Conservation (phyloP, 2,329 filamentous ascomycete species). For the Elsinoe batatas region DNA sequence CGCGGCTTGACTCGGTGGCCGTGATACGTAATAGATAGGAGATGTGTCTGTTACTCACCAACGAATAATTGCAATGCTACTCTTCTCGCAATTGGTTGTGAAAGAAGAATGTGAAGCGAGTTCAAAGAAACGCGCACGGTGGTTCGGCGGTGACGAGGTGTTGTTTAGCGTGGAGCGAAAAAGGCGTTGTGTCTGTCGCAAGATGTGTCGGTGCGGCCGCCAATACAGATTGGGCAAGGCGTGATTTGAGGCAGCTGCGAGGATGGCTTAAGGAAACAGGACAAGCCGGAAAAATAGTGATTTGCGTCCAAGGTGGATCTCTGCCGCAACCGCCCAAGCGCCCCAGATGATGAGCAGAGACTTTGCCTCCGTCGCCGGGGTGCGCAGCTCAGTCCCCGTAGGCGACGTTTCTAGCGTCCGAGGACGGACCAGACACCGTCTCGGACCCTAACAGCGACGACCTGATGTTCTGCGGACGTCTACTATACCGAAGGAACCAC, state of each 20-base stretch:
- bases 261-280: not conserved
- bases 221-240: not conserved
- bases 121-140: slow-evolving; percentile 12
- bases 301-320: not conserved
- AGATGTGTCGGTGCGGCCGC: slow-evolving; percentile 11
- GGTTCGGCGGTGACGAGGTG: slow-evolving; percentile 12
- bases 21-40: not conserved
- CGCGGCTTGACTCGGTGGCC: slow-evolving; percentile 4
- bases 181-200: slow-evolving; percentile 23
- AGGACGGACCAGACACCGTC: slow-evolving; percentile 8
- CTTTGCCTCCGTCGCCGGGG: slow-evolving; percentile 6
- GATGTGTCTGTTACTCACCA: not conserved
- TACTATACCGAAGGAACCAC: slow-evolving; percentile 1
- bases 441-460: slow-evolving; percentile 8
- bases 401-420: slow-evolving; percentile 10
- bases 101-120: not conserved
- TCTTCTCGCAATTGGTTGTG: not conserved
- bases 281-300: slow-evolving; percentile 11
- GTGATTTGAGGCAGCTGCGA: not conserved
- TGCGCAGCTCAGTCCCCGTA: slow-evolving; percentile 5
- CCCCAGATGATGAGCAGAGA: slow-evolving; percentile 7
- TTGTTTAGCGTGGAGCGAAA: slow-evolving; percentile 6
- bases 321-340: not conserved
- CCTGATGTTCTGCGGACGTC: not conserved
- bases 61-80: not conserved